Evolutionary conservation across 768 basidiomycete genomes (phyloP).

Genomic region (Rhodotorula kratochvilovae): DNA sequence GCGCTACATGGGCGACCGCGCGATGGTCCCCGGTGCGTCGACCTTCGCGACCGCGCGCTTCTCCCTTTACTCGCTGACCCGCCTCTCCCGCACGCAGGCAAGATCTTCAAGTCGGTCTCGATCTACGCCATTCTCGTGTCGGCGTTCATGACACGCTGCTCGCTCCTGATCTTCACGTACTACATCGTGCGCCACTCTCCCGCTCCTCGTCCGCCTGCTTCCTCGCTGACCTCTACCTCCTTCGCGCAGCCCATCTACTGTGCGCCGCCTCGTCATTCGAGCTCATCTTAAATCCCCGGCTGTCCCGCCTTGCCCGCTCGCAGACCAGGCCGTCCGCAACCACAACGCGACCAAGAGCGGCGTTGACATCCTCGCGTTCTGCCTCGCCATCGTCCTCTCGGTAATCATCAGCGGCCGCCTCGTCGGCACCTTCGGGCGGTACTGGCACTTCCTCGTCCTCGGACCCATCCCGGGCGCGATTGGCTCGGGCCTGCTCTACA

Average conservation of each 20-base stretch:
- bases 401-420: slow-evolving; percentile 33
- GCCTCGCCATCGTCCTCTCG: slow-evolving; percentile 27
- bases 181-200: slow-evolving; percentile 14
- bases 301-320: too few species aligned
- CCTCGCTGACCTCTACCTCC: background rate
- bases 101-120: slow-evolving; percentile 10
- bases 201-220: background rate
- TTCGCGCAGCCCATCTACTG: slow-evolving; percentile 8
- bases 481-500: slow-evolving; percentile 48
- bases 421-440: slow-evolving; percentile 44
- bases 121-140: slow-evolving; percentile 17
- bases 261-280: background rate
- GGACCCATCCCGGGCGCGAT: slow-evolving; percentile 47
- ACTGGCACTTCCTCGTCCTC: slow-evolving; percentile 48
- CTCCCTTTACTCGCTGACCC: too few species aligned
- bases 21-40: slow-evolving; percentile 49
- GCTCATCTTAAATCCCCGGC: too few species aligned
- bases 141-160: slow-evolving; percentile 31
- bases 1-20: slow-evolving; percentile 46
- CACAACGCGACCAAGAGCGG: slow-evolving; percentile 37
- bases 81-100: background rate
- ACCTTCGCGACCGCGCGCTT: slow-evolving; percentile 41
- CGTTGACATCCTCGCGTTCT: slow-evolving; percentile 35
- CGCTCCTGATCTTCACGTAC: slow-evolving; percentile 31
- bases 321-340: slow-evolving; percentile 30